A percentile compares a stretch with the other conserved stretches of the same genome.
Conservation (phyloP, 176 grass and related monocot genomes). For the Cenchrus americanus region DNA sequence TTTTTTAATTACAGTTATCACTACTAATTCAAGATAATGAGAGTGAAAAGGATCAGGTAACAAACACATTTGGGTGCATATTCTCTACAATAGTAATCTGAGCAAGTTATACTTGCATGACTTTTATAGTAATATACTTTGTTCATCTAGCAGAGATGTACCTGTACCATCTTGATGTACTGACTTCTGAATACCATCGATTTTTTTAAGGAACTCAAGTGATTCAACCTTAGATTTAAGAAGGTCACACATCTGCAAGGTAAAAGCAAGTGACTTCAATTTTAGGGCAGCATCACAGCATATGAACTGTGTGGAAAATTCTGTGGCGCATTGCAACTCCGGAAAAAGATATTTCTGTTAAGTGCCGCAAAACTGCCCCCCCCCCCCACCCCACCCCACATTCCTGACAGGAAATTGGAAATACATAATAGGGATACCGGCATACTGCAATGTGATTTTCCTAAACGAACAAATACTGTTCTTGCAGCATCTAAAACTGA, state of each 20-base stretch:
- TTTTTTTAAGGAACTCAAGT: conserved; percentile 73
- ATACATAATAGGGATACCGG: background rate
- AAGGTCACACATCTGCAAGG: conserved; percentile 66
- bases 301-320: background rate
- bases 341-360: background rate
- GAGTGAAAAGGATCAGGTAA: background rate
- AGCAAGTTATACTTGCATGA: background rate
- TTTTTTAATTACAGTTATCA: background rate
- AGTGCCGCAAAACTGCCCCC: background rate
- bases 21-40: background rate
- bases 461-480: conserved; percentile 2
- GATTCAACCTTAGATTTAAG: conserved; percentile 90
- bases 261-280: conserved; percentile 23
- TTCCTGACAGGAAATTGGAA: background rate
- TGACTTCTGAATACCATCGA: conserved; percentile 58
- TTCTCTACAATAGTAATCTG: background rate
- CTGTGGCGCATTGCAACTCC: background rate
- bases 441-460: background rate
- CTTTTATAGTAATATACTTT: conserved; percentile 24
- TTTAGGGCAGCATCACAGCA: background rate
- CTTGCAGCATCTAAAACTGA: conserved; percentile 6
- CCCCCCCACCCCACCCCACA: background rate
- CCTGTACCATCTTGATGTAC: conserved; percentile 55
- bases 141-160: conserved; percentile 27
- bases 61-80: background rate